Base-by-base conservation (phyloP, 352 stramenopile genomes). In the Globisporangium echinulatum region DNA sequence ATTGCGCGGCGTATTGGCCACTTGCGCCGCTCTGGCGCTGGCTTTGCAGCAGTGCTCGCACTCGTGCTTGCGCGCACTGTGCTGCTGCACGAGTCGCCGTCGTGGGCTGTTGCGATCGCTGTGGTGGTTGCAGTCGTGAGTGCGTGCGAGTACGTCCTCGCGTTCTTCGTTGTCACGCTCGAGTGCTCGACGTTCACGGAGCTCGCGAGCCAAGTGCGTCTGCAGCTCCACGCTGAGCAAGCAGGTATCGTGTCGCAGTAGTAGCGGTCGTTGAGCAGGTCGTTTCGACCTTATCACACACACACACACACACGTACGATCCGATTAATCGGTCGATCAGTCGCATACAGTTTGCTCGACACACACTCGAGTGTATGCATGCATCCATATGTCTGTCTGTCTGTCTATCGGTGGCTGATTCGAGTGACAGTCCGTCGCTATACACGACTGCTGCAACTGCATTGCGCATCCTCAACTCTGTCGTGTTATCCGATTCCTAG, bases 131-230 rank as follows among this genome's bases (percentile, higher is more conserved):
- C 63, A 5, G 52, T 87, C 50, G 68, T 69, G 19, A 70, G 67
- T 11, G 43, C 82, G 49, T 59, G 77, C 47, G 79, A 90, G 63
- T 92, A 92, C 69, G 59, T 88, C 33, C 61, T 92, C 44, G 71
- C 81, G 42, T 90, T 92, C 69, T 92, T 83, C 67, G 82, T 90
- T 54, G 66, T 90, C 47, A 90, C 83, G 46, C 79, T 90, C 49
- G 83, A 92, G 70, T 88, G 79, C 65, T 90, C 83, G 53, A 81
- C 77, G 44, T 92, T 92, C 67, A 90, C 77, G 14, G 81, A 92
- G 64, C 62, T 92, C 10, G 64, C 66, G 38, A 90, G 84, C 67
- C 67, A 92, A 61, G 75, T 85, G 57, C 73, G 82, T 13, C 67
- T 92, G 17, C 79, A 89, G 39, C 61, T 84, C 19, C 63, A 89